Evolutionary conservation across 2,329 filamentous ascomycete genomes (phyloP), one percentile per base, ranked within the genome.

Genomic region (Colletotrichum falcatum): DNA sequence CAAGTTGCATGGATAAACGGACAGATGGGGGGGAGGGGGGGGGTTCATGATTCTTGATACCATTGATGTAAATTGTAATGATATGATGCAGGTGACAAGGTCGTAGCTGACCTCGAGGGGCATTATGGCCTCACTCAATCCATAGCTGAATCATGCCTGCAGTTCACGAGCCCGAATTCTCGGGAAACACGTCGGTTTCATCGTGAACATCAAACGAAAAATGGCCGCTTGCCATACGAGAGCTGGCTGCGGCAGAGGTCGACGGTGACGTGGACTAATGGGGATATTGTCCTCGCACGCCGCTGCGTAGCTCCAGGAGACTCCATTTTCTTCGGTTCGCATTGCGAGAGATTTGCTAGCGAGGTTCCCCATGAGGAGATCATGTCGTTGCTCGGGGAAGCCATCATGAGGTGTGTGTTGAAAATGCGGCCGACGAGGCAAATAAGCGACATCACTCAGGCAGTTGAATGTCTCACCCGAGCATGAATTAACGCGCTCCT

Each of bases 181-280:
- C 7, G 20, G 20, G 5, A 12, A 1, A 11, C 44, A 12, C n/a
- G 5, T 23, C 20, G 20, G n/a, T 14, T 5, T 14, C n/a, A 26
- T 48, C 3, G 44, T 23, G 44, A 48, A 48, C 0, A 3, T 26
- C n/a, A 3, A 48, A 48, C 8, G 2, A 23, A n/a, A 18, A n/a
- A n/a, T 23, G 20, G 20, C 0, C 6, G 23, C 4, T 1, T n/a
- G 8, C 20, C 7, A 23, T n/a, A 5, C n/a, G 14, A 51, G 26
- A 16, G 26, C 14, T 35, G 64, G 12, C 37, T 46, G 42, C 49
- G 42, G 33, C 42, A 60, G 53, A 64, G 51, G 65, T 28, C 3
- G 65, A 63, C 33, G 23, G 49, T 61, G 46, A 55, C 33, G 51
- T 63, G 59, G 42, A 51, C n/a, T 35, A 12, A 67, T 33, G n/a